A percentile compares a stretch with the other conserved stretches of the same genome.
phyloP scores from a whole-genome alignment of 2,329 filamentous ascomycete genomes.

The Ilyonectria robusta region DNA sequence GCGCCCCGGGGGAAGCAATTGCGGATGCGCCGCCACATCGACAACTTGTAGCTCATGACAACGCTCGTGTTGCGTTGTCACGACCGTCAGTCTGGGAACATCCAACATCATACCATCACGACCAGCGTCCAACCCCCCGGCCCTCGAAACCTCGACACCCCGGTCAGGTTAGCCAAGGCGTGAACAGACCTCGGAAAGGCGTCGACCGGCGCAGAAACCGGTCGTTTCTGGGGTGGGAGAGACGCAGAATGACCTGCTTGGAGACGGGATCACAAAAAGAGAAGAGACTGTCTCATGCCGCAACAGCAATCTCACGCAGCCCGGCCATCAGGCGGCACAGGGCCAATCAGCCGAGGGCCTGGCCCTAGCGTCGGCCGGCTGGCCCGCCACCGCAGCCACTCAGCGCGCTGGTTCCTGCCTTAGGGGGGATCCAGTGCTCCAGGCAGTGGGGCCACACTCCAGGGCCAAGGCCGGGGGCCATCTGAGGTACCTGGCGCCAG shows the following conservation, averaged over 20 bases:
- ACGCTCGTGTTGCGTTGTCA: constrained; percentile 4
- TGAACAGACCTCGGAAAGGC: background rate
- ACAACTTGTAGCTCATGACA: constrained; percentile 8
- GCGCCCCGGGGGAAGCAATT: constrained; percentile 9
- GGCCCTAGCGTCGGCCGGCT: constrained; percentile 30
- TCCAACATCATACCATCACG: constrained; percentile 2
- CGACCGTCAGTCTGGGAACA: background rate
- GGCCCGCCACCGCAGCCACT: constrained; percentile 38
- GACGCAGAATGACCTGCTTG: constrained; percentile 20
- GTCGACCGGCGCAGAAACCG: constrained; percentile 5
- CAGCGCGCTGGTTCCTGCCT: constrained; percentile 39
- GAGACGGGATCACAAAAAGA: constrained; percentile 28
- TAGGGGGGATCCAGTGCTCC: constrained; percentile 16
- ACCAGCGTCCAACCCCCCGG: background rate
- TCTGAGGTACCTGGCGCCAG: constrained; percentile 7
- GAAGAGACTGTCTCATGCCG: constrained; percentile 42
- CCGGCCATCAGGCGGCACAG: constrained; percentile 41
- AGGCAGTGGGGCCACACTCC: constrained; percentile 14
- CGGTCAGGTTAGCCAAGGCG: background rate
- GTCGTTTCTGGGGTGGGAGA: constrained; percentile 8
- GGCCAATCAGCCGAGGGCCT: constrained; percentile 37
- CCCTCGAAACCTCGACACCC: background rate
- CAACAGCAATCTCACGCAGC: constrained; percentile 46
- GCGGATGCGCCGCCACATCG: constrained; percentile 17
- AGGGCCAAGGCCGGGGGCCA: background rate